Evolutionary conservation across 257 asterid species (phyloP).

Genomic region (Nicotiana attenuata): DNA sequence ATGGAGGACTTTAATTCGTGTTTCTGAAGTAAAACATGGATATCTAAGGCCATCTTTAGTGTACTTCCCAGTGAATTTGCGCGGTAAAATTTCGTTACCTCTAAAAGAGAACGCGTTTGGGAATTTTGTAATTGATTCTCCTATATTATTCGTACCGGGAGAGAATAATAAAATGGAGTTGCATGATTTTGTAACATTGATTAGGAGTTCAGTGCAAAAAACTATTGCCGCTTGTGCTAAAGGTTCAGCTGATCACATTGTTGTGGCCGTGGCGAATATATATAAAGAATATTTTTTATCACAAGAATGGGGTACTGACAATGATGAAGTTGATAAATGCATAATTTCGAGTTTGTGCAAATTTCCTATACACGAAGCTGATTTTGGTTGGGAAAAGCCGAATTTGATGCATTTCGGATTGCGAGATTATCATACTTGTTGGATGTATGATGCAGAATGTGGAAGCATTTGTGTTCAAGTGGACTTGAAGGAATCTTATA

Average conservation of each 20-base stretch:
- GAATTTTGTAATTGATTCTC: conserved; percentile 10
- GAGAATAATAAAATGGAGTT: background rate
- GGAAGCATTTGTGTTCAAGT: background rate
- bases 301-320: background rate
- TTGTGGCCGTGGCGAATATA: background rate
- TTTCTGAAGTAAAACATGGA: conserved; percentile 7
- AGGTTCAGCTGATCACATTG: background rate
- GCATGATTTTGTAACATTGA: background rate
- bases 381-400: background rate
- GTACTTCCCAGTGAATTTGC: background rate
- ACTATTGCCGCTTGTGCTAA: background rate
- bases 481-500: background rate
- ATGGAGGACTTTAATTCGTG: conserved; percentile 20
- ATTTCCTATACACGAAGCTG: background rate
- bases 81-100: background rate
- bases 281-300: background rate
- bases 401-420: background rate
- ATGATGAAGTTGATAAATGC: background rate
- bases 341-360: background rate
- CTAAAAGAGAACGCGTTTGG: conserved; percentile 10
- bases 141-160: background rate
- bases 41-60: conserved; percentile 7
- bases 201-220: conserved; percentile 8
- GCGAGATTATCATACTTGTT: background rate
- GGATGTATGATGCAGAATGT: background rate